Conservation (phyloP, 306 rosid genomes). For the Abrus precatorius region DNA sequence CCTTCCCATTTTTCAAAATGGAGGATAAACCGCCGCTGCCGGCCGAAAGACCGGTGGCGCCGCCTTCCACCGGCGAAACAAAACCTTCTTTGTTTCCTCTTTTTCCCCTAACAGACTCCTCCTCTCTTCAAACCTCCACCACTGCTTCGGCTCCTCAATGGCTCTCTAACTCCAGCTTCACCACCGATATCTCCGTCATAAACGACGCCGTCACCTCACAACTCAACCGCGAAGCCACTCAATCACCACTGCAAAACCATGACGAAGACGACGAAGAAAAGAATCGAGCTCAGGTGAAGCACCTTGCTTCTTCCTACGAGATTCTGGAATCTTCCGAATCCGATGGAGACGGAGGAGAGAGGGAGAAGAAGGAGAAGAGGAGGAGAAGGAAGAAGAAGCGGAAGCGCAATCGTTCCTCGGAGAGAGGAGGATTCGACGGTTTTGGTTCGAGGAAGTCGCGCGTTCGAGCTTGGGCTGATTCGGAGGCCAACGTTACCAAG, state of each 20-base stretch:
- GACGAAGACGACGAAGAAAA: constrained; percentile 44
- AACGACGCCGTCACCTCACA: constrained; percentile 48
- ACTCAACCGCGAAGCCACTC: constrained; percentile 12
- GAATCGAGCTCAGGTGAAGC: constrained; percentile 30
- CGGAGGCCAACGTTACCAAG: constrained; percentile 61
- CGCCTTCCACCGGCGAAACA: constrained; percentile 23
- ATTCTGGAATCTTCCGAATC: constrained; percentile 82
- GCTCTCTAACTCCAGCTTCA: constrained; percentile 91
- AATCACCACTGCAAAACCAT: constrained; percentile 39
- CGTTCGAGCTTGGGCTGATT: constrained; percentile 82
- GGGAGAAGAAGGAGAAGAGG: constrained; percentile 43
- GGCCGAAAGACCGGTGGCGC: constrained; percentile 21
- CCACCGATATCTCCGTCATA: constrained; percentile 66
- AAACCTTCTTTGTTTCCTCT: constrained; percentile 70
- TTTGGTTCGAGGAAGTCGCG: constrained; percentile 74
- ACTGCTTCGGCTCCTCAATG: constrained; percentile 61
- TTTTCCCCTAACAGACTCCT: constrained; percentile 44
- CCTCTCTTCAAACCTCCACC: constrained; percentile 42
- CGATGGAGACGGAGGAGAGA: constrained; percentile 52
- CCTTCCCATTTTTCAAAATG: constrained; percentile 51
- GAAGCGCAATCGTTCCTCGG: constrained; percentile 59
- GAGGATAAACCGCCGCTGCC: constrained; percentile 50
- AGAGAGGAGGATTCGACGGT: constrained; percentile 56
- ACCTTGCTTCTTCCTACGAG: constrained; percentile 58
- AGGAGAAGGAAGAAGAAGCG: constrained; percentile 64